Base-by-base conservation (phyloP, 129 eudicot genomes). In the Pittosporum tobira region DNA sequence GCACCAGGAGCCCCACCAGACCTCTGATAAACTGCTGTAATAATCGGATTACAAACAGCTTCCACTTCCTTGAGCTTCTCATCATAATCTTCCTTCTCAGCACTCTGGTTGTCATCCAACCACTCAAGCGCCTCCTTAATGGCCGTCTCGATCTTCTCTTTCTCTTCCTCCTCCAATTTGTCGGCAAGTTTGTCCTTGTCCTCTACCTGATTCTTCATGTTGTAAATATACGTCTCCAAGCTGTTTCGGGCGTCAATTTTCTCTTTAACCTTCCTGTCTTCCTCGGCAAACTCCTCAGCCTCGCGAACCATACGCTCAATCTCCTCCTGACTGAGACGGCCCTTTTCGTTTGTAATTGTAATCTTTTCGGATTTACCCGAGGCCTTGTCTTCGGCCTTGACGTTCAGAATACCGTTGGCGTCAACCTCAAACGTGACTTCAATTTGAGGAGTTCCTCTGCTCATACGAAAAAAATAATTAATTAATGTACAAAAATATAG, bases 391-490 rank as follows among this genome's bases (percentile, higher is more conserved):
- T 87, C 88, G 0, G 96, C 96, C 67, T 77, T 87, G 14, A 87
- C 96, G 56, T 87, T 83, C 15, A 87, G 67, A 59, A 87, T 87
- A 37, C 96, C 94, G 18, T 87, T 87, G 57, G 88, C 88, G 29
- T 87, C 96, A 4, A 83, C 94, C 62, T 87, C 96, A 51, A 87
- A 87, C 20, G 96, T 87, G 11, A 87, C 96, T 57, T 87, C 88
- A 8, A 87, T 87, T 49, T 87, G 96, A 37, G 96, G 88, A 1
- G 88, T 77, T 48, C 96, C 96, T 59, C 96, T 87, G 85, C 45
- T 48, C 18, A 23, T 16, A 22, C 21, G 8, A 47, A 57, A 6
- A 26, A 34, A 14, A 18, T 36, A 34, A 11, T 26, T 36, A 34
- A 11, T 26, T 31, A 18, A 19, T 37, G 50, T 25, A 23, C 2